Conservation (phyloP, 2,329 filamentous ascomycete genomes). For the Claviceps sp. region DNA sequence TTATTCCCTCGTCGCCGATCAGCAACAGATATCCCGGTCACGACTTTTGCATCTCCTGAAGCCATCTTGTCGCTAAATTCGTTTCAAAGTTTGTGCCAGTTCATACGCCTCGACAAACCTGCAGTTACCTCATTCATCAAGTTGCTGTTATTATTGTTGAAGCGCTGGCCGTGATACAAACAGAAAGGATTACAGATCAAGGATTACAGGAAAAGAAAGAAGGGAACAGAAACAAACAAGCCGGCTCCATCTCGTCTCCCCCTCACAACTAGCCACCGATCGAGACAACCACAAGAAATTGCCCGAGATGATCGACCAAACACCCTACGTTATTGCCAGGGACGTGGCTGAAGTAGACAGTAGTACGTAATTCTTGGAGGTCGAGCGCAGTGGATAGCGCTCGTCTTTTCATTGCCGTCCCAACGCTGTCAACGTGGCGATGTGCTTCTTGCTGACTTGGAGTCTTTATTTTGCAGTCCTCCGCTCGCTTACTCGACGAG, state of each 20-base stretch:
- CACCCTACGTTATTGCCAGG: conserved; percentile 10
- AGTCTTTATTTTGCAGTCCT: conserved; percentile 11
- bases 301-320: conserved; percentile 6
- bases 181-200: background rate
- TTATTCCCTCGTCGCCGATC: background rate
- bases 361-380: conserved; percentile 12
- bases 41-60: conserved; percentile 4
- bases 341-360: conserved; percentile 18
- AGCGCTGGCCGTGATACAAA: background rate
- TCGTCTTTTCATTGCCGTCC: too few species aligned
- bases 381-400: background rate
- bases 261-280: background rate
- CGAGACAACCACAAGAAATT: background rate
- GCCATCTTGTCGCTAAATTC: background rate
- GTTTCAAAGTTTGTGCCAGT: background rate
- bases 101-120: background rate
- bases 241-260: background rate
- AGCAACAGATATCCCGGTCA: background rate
- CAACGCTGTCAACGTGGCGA: too few species aligned
- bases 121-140: background rate
- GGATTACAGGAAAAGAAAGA: background rate
- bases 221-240: background rate
- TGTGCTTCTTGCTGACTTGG: background rate
- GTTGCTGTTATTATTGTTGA: background rate
- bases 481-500: conserved; percentile 23